Evolutionary conservation across 2,329 filamentous ascomycete species (phyloP).

Genomic region (Hysterium pulicare): DNA sequence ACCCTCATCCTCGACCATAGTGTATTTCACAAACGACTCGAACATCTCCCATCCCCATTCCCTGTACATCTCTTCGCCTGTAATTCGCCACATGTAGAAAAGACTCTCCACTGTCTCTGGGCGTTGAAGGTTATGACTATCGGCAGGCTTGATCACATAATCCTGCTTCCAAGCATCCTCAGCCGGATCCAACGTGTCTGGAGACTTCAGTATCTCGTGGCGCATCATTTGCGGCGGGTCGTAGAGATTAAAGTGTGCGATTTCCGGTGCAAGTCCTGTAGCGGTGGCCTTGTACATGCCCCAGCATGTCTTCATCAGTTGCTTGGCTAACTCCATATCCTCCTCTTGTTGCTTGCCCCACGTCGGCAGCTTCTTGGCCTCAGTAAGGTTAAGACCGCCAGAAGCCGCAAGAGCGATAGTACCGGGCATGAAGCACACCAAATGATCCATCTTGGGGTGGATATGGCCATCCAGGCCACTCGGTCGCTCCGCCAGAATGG

Average conservation of each 20-base stretch:
- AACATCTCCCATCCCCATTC: slow-evolving; percentile 99
- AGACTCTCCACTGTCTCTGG: slow-evolving; percentile 96
- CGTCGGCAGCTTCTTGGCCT: slow-evolving; percentile 65
- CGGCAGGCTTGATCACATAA: slow-evolving; percentile 74
- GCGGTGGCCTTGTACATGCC: slow-evolving; percentile 90
- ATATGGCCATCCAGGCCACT: slow-evolving; percentile 64
- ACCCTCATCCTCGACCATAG: slow-evolving; percentile 69
- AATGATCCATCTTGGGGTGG: slow-evolving; percentile 93
- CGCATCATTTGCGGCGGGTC: slow-evolving; percentile 61
- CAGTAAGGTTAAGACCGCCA: slow-evolving; percentile 68
- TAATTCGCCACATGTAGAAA: slow-evolving; percentile 99
- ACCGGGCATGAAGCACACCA: slow-evolving; percentile 96
- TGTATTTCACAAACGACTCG: slow-evolving; percentile 82
- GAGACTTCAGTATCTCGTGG: slow-evolving; percentile 45
- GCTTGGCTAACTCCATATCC: slow-evolving; percentile 80
- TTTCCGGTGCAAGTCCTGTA: slow-evolving; percentile 91
- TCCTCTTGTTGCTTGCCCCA: slow-evolving; percentile 81
- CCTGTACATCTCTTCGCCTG: slow-evolving; percentile 80
- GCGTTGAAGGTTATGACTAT: slow-evolving; percentile 88
- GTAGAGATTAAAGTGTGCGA: slow-evolving; percentile 81
- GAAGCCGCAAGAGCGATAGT: slow-evolving; percentile 90
- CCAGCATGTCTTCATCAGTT: slow-evolving; percentile 97
- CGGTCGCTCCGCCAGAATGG: slow-evolving; percentile 85
- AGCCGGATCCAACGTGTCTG: slow-evolving; percentile 29
- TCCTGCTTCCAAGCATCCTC: slow-evolving; percentile 70